Conservation (phyloP, 148 eudicot species). For the Linanthus parryae region DNA sequence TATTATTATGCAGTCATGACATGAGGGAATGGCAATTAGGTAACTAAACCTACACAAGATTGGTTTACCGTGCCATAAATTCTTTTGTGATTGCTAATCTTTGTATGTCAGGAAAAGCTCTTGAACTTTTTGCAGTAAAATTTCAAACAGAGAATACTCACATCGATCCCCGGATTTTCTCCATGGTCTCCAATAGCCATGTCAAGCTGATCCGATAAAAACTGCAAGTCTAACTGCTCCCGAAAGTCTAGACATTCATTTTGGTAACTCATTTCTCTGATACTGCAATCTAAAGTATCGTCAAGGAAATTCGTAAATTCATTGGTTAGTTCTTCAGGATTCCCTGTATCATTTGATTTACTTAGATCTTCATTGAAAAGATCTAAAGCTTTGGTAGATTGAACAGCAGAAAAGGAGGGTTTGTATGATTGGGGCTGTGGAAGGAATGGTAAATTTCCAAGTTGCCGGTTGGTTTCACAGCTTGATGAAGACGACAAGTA, state of each 20-base stretch:
- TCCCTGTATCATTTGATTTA: slow-evolving; percentile 12
- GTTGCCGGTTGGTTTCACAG: slow-evolving; percentile 25
- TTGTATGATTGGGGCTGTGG: slow-evolving; percentile 24
- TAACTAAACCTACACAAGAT: neutral
- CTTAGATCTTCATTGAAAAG: slow-evolving; percentile 16
- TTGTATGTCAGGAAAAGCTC: neutral
- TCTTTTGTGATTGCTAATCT: too few relatives aligned
- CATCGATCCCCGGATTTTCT: slow-evolving; percentile 37
- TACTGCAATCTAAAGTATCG: slow-evolving; percentile 23
- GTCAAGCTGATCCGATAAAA: slow-evolving; percentile 35
- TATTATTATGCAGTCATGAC: neutral
- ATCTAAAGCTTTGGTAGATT: slow-evolving; percentile 14
- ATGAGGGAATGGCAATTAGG: neutral
- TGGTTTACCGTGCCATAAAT: too few relatives aligned
- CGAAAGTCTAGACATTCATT: slow-evolving; percentile 23
- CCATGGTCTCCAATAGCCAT: slow-evolving; percentile 32
- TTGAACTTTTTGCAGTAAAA: neutral
- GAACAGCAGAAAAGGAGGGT: slow-evolving; percentile 9
- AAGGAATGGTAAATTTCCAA: slow-evolving; percentile 33
- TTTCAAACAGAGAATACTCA: slow-evolving; percentile 15
- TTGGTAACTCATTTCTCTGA: slow-evolving; percentile 24
- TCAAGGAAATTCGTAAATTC: slow-evolving; percentile 27
- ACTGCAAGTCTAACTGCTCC: slow-evolving; percentile 37
- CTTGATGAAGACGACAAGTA: slow-evolving; percentile 36
- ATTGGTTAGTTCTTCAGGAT: slow-evolving; percentile 16